Percentiles rank a stretch among this genome's conserved stretches.
These are phyloP conservation scores for Cladophialophora immunda DNA, from an alignment of 2,329 filamentous ascomycete species.

Conservation along the genomic window DNA sequence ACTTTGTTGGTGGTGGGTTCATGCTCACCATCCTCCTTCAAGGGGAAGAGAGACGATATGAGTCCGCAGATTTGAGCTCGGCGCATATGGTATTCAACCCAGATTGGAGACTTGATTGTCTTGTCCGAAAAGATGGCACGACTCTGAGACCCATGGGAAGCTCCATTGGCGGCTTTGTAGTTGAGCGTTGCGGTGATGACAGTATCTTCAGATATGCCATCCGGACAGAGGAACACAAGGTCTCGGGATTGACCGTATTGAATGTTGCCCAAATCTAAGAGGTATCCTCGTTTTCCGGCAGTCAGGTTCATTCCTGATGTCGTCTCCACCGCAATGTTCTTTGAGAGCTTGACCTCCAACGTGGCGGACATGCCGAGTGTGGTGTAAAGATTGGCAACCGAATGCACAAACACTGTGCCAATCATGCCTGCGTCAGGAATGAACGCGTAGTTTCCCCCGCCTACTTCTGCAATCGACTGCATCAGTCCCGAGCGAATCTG, in stretches of 20 bases:
- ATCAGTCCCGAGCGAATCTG: slow-evolving; percentile 61
- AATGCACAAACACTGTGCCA: slow-evolving; percentile 67
- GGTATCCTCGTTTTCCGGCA: slow-evolving; percentile 9
- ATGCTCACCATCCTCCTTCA: slow-evolving; percentile 52
- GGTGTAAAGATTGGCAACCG: slow-evolving; percentile 67
- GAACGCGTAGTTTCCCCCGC: slow-evolving; percentile 67
- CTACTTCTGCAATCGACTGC: slow-evolving; percentile 67
- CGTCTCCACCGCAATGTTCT: slow-evolving; percentile 5
- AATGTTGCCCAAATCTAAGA: slow-evolving; percentile 55
- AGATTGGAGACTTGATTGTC: slow-evolving; percentile 18
- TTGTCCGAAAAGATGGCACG: slow-evolving; percentile 14
- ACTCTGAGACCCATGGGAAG: slow-evolving; percentile 7
- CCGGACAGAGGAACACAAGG: slow-evolving; percentile 54
- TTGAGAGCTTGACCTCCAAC: slow-evolving; percentile 48
- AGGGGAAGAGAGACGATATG: slow-evolving; percentile 56
- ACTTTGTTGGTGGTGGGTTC: slow-evolving; percentile 14
- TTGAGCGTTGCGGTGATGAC: slow-evolving; percentile 43
- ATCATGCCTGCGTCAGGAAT: slow-evolving; percentile 71
- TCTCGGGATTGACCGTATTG: slow-evolving; percentile 70
- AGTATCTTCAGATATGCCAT: slow-evolving; percentile 29
- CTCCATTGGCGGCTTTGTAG: slow-evolving; percentile 37
- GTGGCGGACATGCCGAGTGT: slow-evolving; percentile 63
- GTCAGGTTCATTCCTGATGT: slow-evolving; percentile 4
- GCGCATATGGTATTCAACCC: slow-evolving; percentile 61
- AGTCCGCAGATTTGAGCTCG: slow-evolving; percentile 62